These are phyloP conservation scores for Scalesia atractyloides DNA, from an alignment of 129 eudicot species.

Conservation along the genomic window DNA sequence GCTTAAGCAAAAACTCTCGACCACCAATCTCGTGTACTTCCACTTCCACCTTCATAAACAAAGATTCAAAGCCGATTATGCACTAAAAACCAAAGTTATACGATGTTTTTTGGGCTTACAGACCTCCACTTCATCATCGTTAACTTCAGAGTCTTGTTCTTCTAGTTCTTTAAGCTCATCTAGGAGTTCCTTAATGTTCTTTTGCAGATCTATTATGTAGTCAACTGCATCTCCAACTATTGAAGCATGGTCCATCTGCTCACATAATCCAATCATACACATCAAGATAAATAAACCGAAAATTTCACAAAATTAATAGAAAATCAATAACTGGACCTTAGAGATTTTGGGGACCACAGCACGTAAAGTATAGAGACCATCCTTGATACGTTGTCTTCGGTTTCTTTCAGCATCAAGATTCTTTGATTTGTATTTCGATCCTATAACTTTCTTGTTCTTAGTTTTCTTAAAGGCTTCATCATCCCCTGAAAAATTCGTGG, in stretches of 20 bases:
- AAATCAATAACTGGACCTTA: constrained; percentile 45
- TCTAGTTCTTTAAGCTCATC: constrained; percentile 47
- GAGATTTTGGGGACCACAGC: constrained; percentile 79
- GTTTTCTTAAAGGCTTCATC: constrained; percentile 25
- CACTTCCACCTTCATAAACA: constrained; percentile 47
- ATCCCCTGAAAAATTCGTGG: constrained; percentile 15
- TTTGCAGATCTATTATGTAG: constrained; percentile 59
- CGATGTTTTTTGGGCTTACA: constrained; percentile 10
- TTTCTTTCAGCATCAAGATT: constrained; percentile 72
- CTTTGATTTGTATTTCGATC: constrained; percentile 48
- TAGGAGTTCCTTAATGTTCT: constrained; percentile 32
- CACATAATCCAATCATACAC: constrained; percentile 2
- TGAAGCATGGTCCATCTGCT: constrained; percentile 69
- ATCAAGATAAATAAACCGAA: constrained; percentile 4
- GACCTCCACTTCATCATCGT: constrained; percentile 21
- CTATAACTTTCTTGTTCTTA: constrained; percentile 35
- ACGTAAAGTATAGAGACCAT: constrained; percentile 59
- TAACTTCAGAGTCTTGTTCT: constrained; percentile 33
- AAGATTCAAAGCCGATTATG: background rate
- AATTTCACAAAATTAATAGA: background rate
- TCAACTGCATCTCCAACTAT: constrained; percentile 72
- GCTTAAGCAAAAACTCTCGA: constrained; percentile 47
- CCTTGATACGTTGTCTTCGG: constrained; percentile 65
- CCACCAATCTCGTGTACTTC: constrained; percentile 52
- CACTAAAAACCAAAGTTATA: background rate